Evolutionary conservation across 352 stramenopile species (phyloP).

Genomic region (Pythium biforme): DNA sequence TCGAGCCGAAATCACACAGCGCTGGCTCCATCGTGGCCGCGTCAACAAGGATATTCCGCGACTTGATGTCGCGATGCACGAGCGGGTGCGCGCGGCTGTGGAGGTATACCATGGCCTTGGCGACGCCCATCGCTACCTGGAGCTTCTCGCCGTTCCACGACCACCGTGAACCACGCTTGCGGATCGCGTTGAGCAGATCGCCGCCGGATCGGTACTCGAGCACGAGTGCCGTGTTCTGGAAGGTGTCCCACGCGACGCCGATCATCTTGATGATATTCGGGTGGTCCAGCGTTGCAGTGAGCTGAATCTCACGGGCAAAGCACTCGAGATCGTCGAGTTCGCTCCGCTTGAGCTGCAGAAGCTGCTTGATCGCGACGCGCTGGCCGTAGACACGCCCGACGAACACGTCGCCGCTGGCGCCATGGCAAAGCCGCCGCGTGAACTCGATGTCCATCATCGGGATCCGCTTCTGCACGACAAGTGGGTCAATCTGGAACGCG

Average conservation of each 20-base stretch:
- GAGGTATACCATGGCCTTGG: conserved; percentile 46
- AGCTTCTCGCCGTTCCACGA: conserved; percentile 54
- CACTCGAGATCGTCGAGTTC: conserved; percentile 50
- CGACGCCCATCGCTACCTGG: conserved; percentile 42
- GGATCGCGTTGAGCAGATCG: conserved; percentile 37
- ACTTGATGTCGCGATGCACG: conserved; percentile 56
- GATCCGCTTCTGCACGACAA: conserved; percentile 43
- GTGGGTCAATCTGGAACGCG: conserved; percentile 49
- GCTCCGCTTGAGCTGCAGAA: conserved; percentile 38
- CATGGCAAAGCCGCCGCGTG: conserved; percentile 35
- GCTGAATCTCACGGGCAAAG: conserved; percentile 54
- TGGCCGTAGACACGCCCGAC: conserved; percentile 32
- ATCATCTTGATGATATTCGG: conserved; percentile 56
- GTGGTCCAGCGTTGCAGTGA: conserved; percentile 50
- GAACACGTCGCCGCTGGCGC: conserved; percentile 43
- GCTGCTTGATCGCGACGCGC: conserved; percentile 48
- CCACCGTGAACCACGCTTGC: conserved; percentile 22
- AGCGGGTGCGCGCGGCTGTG: conserved; percentile 38
- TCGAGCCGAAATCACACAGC: conserved; percentile 50
- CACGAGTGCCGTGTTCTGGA: conserved; percentile 52
- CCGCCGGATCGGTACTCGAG: conserved; percentile 45
- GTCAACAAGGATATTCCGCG: conserved; percentile 48
- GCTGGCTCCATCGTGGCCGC: conserved; percentile 37
- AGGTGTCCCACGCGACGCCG: conserved; percentile 60
- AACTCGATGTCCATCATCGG: conserved; percentile 54